Conservation (phyloP, 202 grass and related monocot genomes). For the Zoysia matrella region DNA sequence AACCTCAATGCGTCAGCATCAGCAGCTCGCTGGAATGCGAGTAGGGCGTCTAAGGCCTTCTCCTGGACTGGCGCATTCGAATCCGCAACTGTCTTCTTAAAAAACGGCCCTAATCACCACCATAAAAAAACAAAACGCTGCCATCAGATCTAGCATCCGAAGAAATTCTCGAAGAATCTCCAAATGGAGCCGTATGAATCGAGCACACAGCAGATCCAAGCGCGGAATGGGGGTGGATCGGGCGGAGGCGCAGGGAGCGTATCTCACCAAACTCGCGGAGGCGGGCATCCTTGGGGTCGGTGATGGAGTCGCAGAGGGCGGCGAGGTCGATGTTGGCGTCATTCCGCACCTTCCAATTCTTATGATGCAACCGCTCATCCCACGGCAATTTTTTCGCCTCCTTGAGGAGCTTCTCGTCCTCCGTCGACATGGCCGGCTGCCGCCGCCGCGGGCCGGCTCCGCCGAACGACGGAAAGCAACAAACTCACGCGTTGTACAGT, state of each 20-base stretch:
- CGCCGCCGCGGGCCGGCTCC: too few species aligned
- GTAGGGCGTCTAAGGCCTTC: conserved; percentile 90
- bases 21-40: conserved; percentile 84
- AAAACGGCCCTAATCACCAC: conserved; percentile 70
- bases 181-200: conserved; percentile 31
- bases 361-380: conserved; percentile 95
- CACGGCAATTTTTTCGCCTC: conserved; percentile 97
- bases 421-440: conserved; percentile 95
- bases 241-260: conserved; percentile 3
- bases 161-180: conserved; percentile 5
- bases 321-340: conserved; percentile 98
- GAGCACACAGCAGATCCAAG: conserved; percentile 46
- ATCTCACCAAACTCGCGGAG: conserved; percentile 90
- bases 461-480: conserved; percentile 16
- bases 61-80: conserved; percentile 97
- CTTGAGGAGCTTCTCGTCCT: conserved; percentile 99
- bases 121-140: conserved; percentile 26
- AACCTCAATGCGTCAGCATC: conserved; percentile 90
- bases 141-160: conserved; percentile 60
- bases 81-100: conserved; percentile 94
- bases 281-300: conserved; percentile 95
- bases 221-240: conserved; percentile 41
- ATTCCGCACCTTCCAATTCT: conserved; percentile 99
- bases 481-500: conserved; percentile 10
- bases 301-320: conserved; percentile 80